These are phyloP conservation scores for Debaryomyces singareniensis DNA, from an alignment of 1,139 yeast genomes.

Conservation along the genomic window DNA sequence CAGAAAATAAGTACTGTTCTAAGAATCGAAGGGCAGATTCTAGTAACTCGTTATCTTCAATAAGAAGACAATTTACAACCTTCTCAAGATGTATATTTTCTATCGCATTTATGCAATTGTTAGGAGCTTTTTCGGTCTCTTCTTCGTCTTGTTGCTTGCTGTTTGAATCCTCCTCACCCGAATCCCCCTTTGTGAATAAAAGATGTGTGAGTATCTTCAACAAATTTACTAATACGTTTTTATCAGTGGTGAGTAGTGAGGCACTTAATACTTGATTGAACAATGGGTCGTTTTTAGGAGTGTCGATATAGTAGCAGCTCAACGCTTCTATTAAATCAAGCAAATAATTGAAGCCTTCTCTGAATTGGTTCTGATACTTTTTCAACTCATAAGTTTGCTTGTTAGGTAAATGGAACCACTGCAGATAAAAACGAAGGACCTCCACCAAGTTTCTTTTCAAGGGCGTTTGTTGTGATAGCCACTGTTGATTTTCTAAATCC, in stretches of 20 bases:
- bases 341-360: slow-evolving; percentile 63
- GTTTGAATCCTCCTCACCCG: slow-evolving; percentile 26
- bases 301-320: slow-evolving; percentile 76
- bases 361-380: slow-evolving; percentile 32
- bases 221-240: slow-evolving; percentile 41
- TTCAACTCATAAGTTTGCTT: slow-evolving; percentile 13
- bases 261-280: slow-evolving; percentile 46
- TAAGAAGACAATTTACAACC: slow-evolving; percentile 23
- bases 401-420: slow-evolving; percentile 26
- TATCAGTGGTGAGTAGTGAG: slow-evolving; percentile 45
- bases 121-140: slow-evolving; percentile 19
- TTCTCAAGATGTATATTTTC: slow-evolving; percentile 27
- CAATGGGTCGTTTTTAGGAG: slow-evolving; percentile 54
- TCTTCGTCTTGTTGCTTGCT: slow-evolving; percentile 22
- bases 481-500: slow-evolving; percentile 77
- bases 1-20: slow-evolving; percentile 32
- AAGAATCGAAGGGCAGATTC: slow-evolving; percentile 31
- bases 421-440: slow-evolving; percentile 43
- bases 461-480: slow-evolving; percentile 51
- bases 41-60: slow-evolving; percentile 32
- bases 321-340: slow-evolving; percentile 81
- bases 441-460: slow-evolving; percentile 42
- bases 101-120: slow-evolving; percentile 38
- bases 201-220: slow-evolving; percentile 41
- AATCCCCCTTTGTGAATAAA: slow-evolving; percentile 25